Base-by-base conservation (phyloP, 1,284 basidiomycete genomes). In the Macrocystidia cucumis region DNA sequence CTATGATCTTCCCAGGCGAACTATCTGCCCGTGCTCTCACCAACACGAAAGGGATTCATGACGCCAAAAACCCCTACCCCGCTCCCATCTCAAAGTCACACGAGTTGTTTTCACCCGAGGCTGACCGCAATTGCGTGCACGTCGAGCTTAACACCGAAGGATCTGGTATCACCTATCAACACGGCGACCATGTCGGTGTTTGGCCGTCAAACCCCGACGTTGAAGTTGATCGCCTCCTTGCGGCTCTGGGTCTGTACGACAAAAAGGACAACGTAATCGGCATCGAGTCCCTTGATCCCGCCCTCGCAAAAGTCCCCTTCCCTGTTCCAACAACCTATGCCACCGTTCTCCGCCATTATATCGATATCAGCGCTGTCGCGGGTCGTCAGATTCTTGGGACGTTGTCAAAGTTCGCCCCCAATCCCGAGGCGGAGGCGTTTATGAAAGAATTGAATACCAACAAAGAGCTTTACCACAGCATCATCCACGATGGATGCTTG, bases 221-320 rank as follows among this genome's bases (percentile, higher is more conserved):
- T 34, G 92, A 98, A 55, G 92, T 98, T 27, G 81, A 91, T 38
- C 84, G 95, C 39, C 74, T 95, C 29, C 74, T 98, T 14, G 81
- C 76, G 44, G 75, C 87, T 35, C 80, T 98, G 30, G 93, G 93
- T 16, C 72, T 98, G 3, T 70, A 72, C 44, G 69, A 80, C 34
- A 85, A 85, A 62, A 78, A 79, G 54, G 75, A 91, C 52, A 72
- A 74, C 20, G 78, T 91, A 32, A 90, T 98, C 51, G 78, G 83
- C 46, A 91, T 97, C 45, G 91, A 93, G 56, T 96, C 92, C 17
- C 80, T 98, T 41, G 96, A 98, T 57, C 95, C 96, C 22, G 90
- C 92, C 16, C 74, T 98, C 13, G 96, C 96, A 42, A 98, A 98
- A 64, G 93, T 98, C 43, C 95, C 95, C 11, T 98, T 98, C 84